phyloP scores from a whole-genome alignment of 2,329 filamentous ascomycete species.

The Decorospora gaudefroyi region DNA sequence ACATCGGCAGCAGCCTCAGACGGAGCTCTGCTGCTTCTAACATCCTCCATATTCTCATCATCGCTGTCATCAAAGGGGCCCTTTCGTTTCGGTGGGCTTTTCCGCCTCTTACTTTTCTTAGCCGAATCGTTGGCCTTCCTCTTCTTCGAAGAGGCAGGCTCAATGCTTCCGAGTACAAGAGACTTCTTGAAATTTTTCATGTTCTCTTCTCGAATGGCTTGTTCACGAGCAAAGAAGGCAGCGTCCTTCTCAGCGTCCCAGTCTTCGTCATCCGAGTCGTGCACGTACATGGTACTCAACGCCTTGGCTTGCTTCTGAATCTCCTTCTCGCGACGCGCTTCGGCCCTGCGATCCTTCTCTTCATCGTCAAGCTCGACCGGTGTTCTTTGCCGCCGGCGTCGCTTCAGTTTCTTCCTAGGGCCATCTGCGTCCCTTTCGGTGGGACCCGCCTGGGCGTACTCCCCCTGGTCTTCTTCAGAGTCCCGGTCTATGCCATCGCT shows the following conservation, averaged over 20 bases:
- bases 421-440: slow-evolving; percentile 62
- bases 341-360: slow-evolving; percentile 62
- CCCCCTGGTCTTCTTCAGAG: slow-evolving; percentile 59
- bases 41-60: slow-evolving; percentile 30
- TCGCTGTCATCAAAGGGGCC: slow-evolving; percentile 40
- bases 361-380: slow-evolving; percentile 66
- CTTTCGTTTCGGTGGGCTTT: slow-evolving; percentile 37
- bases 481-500: slow-evolving; percentile 63
- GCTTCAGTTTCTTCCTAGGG: slow-evolving; percentile 60
- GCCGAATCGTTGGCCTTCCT: slow-evolving; percentile 36
- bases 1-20: slow-evolving; percentile 29
- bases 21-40: slow-evolving; percentile 32
- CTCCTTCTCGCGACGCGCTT: slow-evolving; percentile 67
- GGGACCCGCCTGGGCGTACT: slow-evolving; percentile 71
- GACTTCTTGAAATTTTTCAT: slow-evolving; percentile 54
- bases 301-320: slow-evolving; percentile 76
- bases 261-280: slow-evolving; percentile 87
- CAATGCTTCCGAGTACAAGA: slow-evolving; percentile 51
- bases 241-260: slow-evolving; percentile 73
- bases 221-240: slow-evolving; percentile 79
- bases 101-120: slow-evolving; percentile 38
- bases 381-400: slow-evolving; percentile 60
- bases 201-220: slow-evolving; percentile 64
- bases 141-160: slow-evolving; percentile 39
- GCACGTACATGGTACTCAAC: slow-evolving; percentile 82